Evolutionary conservation across 2,329 filamentous ascomycete genomes (phyloP).

Genomic region (Ceratocystis variospora): DNA sequence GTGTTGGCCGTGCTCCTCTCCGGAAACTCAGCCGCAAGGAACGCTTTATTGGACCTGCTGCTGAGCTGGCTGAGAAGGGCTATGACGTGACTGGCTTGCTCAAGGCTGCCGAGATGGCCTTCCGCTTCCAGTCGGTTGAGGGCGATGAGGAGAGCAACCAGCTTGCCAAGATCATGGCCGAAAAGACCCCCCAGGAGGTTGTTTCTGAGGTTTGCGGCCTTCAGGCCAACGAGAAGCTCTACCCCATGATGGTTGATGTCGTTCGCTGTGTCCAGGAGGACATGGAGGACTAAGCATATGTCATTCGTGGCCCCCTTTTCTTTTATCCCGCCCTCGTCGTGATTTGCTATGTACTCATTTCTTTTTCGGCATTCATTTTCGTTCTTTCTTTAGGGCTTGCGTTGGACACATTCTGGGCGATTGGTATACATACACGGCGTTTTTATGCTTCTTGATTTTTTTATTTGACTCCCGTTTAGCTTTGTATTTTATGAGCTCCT

Average conservation of each 20-base stretch:
- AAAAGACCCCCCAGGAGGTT: slow-evolving; percentile 57
- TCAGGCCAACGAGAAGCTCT: slow-evolving; percentile 62
- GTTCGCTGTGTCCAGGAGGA: slow-evolving; percentile 75
- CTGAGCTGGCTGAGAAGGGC: slow-evolving; percentile 71
- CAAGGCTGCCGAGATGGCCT: slow-evolving; percentile 74
- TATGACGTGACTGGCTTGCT: slow-evolving; percentile 61
- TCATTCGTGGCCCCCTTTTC: background rate
- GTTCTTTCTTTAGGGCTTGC: slow-evolving; percentile 9
- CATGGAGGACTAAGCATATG: slow-evolving; percentile 21
- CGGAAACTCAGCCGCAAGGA: slow-evolving; percentile 92
- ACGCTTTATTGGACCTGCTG: slow-evolving; percentile 84
- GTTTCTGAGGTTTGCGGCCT: slow-evolving; percentile 73
- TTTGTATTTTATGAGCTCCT: slow-evolving; percentile 5
- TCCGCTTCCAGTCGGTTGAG: slow-evolving; percentile 89
- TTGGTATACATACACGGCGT: slow-evolving; percentile 13
- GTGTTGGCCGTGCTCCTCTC: slow-evolving; percentile 85
- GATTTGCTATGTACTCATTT: slow-evolving; percentile 10
- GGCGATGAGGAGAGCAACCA: slow-evolving; percentile 81
- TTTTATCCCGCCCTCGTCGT: slow-evolving; percentile 8
- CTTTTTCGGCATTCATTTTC: slow-evolving; percentile 7
- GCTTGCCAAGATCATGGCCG: slow-evolving; percentile 72
- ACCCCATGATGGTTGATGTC: slow-evolving; percentile 56
- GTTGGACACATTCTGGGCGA: slow-evolving; percentile 14
- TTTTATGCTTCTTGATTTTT: slow-evolving; percentile 1
- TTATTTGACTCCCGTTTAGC: slow-evolving; percentile 1